A percentile compares a stretch with the other conserved stretches of the same genome.
These are phyloP conservation scores for Aspergillus cavernicola DNA, from an alignment of 495 filamentous ascomycete genomes.

Conservation along the genomic window DNA sequence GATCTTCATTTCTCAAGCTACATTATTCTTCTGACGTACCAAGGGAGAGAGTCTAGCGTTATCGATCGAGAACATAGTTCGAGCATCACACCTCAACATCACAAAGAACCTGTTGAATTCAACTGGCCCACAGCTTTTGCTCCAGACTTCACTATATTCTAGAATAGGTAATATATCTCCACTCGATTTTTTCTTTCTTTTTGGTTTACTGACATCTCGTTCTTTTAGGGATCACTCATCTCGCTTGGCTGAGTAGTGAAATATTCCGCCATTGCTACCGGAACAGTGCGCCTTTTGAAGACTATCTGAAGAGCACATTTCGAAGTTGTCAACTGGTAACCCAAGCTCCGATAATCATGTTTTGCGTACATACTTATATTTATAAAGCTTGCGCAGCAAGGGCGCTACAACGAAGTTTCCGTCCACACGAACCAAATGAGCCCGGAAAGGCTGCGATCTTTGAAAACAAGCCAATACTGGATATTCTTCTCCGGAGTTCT, in stretches of 20 bases:
- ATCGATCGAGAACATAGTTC: slow-evolving; percentile 72
- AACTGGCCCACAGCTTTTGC: slow-evolving; percentile 67
- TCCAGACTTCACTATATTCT: slow-evolving; percentile 69
- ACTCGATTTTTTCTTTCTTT: not conserved
- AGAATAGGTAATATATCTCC: slow-evolving; percentile 58
- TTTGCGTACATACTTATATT: slow-evolving; percentile 15
- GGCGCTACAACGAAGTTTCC: slow-evolving; percentile 69
- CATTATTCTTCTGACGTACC: slow-evolving; percentile 13
- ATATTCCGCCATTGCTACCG: slow-evolving; percentile 74
- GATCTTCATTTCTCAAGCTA: not conserved
- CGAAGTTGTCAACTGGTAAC: slow-evolving; percentile 54
- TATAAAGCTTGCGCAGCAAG: slow-evolving; percentile 53
- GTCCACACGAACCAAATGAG: slow-evolving; percentile 63
- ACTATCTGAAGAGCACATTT: slow-evolving; percentile 66
- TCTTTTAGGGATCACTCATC: slow-evolving; percentile 48
- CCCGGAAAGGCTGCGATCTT: slow-evolving; percentile 61
- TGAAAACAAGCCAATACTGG: slow-evolving; percentile 81
- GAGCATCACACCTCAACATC: slow-evolving; percentile 77
- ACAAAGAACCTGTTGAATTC: slow-evolving; percentile 68
- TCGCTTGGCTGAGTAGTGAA: slow-evolving; percentile 67
- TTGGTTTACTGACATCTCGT: slow-evolving; percentile 23
- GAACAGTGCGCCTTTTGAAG: slow-evolving; percentile 63
- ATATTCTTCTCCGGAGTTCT: slow-evolving; percentile 67
- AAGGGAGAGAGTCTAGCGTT: slow-evolving; percentile 76
- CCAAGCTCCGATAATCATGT: not conserved